Evolutionary conservation across 768 basidiomycete genomes (phyloP).

Genomic region (Boletus sp.): DNA sequence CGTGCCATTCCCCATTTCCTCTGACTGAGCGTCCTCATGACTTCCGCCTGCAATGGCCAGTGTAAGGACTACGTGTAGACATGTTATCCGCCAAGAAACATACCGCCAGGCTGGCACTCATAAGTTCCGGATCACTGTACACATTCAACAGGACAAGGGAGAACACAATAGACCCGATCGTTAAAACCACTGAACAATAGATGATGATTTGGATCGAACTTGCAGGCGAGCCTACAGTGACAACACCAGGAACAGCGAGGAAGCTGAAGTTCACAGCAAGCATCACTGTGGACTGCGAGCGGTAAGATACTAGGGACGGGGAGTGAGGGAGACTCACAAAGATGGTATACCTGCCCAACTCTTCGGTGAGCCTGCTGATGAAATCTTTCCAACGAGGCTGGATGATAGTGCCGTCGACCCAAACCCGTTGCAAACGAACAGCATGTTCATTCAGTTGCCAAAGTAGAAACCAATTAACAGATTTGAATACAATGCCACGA

Average conservation of each 20-base stretch:
- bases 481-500: neutral
- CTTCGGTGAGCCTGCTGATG: neutral
- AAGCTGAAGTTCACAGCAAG: too few relatives aligned
- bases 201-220: conserved; percentile 4
- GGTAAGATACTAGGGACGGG: neutral
- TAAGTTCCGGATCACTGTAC: conserved; percentile 9
- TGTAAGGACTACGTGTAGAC: neutral
- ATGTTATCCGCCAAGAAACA: neutral
- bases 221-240: neutral
- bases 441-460: conserved; percentile 9
- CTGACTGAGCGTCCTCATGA: conserved; percentile 2
- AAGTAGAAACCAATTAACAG: conserved; percentile 1
- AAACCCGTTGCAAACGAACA: conserved; percentile 10
- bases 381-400: conserved; percentile 14
- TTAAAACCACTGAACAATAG: conserved; percentile 11
- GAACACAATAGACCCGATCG: conserved; percentile 12
- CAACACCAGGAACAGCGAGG: too few relatives aligned
- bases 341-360: conserved; percentile 8
- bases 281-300: neutral
- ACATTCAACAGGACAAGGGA: conserved; percentile 11
- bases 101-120: conserved; percentile 5
- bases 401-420: conserved; percentile 12
- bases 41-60: neutral
- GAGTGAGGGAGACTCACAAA: conserved; percentile 3
- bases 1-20: conserved; percentile 2